Evolutionary conservation across 768 basidiomycete species (phyloP), one percentile per base, ranked within the genome.

Genomic region (Trichaptum fuscoviolaceum): DNA sequence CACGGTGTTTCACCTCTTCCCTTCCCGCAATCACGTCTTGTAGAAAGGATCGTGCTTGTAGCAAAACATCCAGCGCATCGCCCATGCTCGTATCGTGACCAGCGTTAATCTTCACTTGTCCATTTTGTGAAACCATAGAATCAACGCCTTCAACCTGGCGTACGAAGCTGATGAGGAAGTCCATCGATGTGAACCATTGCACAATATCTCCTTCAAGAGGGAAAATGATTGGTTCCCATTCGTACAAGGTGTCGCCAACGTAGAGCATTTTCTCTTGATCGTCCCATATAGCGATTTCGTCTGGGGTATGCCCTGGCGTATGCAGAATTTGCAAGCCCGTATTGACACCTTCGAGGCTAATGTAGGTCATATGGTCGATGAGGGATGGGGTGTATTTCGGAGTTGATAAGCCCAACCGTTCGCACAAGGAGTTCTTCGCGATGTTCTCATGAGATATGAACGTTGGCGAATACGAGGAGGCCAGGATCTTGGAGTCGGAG

Each of bases 291-390:
- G 84, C 84, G n/a, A 85, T 72, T 69, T 85, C 81, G 73, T 87
- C 86, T 1, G 85, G 85, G 0, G 82, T 86, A 66, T 87, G 86
- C 27, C 85, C 85, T 0, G 85, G 84, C 0, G 84, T 85, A 67
- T 87, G 85, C 65, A 86, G 75, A 65, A 85, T 75, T 1, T 67
- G 77, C 26, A 87, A 68, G 0, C 78, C 80, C 23, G 69, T 67
- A 52, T 64, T 61, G 35, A 70, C 58, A 12, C 67, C 65, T 2
- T 71, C 70, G 34, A 75, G 74, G 5, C 69, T 68, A 65, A 85
- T 74, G 23, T 65, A 66, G 64, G 80, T 67, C 20, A 73, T 73
- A 69, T 87, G 80, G 8, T 78, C 78, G 17, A 82, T 80, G n/a
- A 86, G 78, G 15, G 69, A 75, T 10, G 83, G 82, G 4, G 71